phyloP scores from a whole-genome alignment of 192 early-diverging fungal genomes.

The Coemansia furcata region DNA sequence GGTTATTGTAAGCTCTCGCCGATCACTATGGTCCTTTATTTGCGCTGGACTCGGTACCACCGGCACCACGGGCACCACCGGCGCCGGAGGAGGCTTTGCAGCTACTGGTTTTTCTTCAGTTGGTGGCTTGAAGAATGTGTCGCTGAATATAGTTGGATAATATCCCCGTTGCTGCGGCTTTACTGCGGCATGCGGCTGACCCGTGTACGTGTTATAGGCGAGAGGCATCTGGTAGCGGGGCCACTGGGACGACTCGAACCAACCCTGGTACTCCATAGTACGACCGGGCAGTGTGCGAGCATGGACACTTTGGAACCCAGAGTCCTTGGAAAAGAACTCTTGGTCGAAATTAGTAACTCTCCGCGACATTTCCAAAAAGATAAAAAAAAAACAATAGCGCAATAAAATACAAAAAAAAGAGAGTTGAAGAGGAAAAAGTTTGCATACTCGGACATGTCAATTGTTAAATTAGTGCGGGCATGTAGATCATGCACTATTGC shows the following conservation, averaged over 20 bases:
- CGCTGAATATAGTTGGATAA: slow-evolving; percentile 14
- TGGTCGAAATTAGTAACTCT: slow-evolving; percentile 43
- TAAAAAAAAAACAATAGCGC: neutral
- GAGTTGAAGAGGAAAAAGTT: neutral
- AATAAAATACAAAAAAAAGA: neutral
- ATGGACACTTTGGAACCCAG: slow-evolving; percentile 36
- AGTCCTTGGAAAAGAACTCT: slow-evolving; percentile 25
- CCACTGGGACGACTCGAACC: slow-evolving; percentile 14
- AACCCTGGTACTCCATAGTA: slow-evolving; percentile 8
- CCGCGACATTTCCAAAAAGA: slow-evolving; percentile 8
- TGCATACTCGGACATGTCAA: neutral
- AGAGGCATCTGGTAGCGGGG: slow-evolving; percentile 3
- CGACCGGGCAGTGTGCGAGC: slow-evolving; percentile 31
- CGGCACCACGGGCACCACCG: neutral
- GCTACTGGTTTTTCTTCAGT: neutral
- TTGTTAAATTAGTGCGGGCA: neutral
- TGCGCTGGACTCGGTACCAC: slow-evolving; percentile 4
- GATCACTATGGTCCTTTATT: slow-evolving; percentile 14
- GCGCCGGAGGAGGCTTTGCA: neutral
- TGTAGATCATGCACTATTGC: neutral
- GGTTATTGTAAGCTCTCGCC: slow-evolving; percentile 15
- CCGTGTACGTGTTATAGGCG: slow-evolving; percentile 6
- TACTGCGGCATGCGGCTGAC: neutral
- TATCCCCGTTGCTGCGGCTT: neutral
- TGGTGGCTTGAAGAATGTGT: slow-evolving; percentile 15